Evolutionary conservation across 148 eudicot species (phyloP).

Genomic region (Camellia sinensis): DNA sequence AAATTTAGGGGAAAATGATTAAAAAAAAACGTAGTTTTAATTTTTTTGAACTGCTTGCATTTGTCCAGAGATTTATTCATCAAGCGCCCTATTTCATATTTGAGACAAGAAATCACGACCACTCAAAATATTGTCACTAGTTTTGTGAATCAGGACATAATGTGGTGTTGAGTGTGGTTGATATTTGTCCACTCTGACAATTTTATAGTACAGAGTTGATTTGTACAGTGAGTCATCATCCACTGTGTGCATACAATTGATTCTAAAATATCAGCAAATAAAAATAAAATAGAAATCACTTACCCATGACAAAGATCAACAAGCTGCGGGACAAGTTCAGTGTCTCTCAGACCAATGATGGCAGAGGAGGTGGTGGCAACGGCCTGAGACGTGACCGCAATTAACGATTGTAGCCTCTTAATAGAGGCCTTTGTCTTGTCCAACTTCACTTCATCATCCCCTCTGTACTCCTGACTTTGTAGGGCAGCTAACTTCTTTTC

Average conservation of each 20-base stretch:
- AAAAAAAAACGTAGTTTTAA: too few relatives aligned
- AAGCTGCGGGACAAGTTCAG: constrained; percentile 91
- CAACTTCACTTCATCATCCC: constrained; percentile 76
- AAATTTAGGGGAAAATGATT: too few relatives aligned
- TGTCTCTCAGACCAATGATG: constrained; percentile 67
- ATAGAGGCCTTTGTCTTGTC: constrained; percentile 91
- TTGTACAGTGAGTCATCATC: not conserved
- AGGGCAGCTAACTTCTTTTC: constrained; percentile 79
- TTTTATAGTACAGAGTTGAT: not conserved
- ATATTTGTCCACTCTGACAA: not conserved
- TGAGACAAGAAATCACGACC: not conserved
- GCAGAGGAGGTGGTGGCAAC: constrained; percentile 84
- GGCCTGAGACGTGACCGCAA: constrained; percentile 91
- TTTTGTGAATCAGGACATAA: not conserved
- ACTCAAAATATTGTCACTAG: not conserved
- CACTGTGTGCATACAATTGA: not conserved
- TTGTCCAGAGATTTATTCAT: too few relatives aligned
- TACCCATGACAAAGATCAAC: constrained; percentile 96
- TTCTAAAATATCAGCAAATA: not conserved
- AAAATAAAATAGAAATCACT: constrained; percentile 21
- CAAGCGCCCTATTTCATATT: too few relatives aligned
- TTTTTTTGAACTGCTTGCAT: too few relatives aligned
- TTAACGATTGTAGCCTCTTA: constrained; percentile 74
- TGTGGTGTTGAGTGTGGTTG: not conserved
- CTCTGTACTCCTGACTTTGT: constrained; percentile 79